Base-by-base conservation (phyloP, 129 eudicot species). In the Silybum marianum region DNA sequence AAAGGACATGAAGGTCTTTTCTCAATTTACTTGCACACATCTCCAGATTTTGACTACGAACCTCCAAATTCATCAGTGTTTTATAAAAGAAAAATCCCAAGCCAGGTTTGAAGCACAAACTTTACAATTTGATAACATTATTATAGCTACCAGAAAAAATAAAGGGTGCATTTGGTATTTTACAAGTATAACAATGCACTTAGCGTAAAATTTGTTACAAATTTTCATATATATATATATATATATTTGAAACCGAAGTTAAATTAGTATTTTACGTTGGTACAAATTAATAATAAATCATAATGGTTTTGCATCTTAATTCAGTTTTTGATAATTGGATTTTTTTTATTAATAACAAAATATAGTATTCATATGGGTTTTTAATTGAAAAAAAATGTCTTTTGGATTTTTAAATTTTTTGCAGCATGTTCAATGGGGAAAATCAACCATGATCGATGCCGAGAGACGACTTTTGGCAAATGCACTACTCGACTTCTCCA, bases 391-490 rank as follows among this genome's bases (percentile, higher is more conserved):
- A 7, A 28, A 16, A 58, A n/a, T n/a, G 22, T 58, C 7, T 51
- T 26, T 11, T 23, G 66, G 38, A 14, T 36, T 11, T 39, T 42
- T 11, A 22, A 2, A 13, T 7, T 65, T 19, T 69, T 14, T 22
- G 71, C 83, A 95, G 98, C 65, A 28, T 19, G 95, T 88, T 40
- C 91, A 89, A 39, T 93, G 98, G 99, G 99, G 97, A 42, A 90
- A 72, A 62, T 48, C 91, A 67, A 77, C 87, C n/a, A 91, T 95
- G 98, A 85, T 89, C 1, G 99, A 95, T 81, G 98, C 97, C 9
- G 98, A 95, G 89, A 91, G 95, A 63, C 88, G 98, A 6, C 92
- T 95, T n/a, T 86, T 93, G 65, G 95, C 98, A 69, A 93, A 91
- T 38, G 99, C 99, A 60, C 90, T 95, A 6, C 97, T 95, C 39